Percentiles rank a stretch among this genome's conserved stretches.
Conservation (phyloP, 345 rosid species). For the Adansonia digitata region DNA sequence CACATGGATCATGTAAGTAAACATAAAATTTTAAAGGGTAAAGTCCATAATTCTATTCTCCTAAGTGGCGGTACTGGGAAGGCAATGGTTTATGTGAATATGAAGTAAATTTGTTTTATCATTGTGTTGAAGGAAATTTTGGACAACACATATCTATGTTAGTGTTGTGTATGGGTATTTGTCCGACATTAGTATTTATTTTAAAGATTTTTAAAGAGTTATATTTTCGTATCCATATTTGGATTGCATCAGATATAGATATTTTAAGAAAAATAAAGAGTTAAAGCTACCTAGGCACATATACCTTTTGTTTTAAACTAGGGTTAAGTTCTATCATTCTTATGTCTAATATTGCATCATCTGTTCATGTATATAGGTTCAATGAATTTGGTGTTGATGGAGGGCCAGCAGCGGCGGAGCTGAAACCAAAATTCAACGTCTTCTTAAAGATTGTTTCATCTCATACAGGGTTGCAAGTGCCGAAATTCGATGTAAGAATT, state of each 20-base stretch:
- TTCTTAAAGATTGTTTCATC: constrained; percentile 27
- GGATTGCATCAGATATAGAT: no score
- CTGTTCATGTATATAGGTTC: constrained; percentile 32
- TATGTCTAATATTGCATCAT: not conserved
- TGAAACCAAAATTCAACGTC: constrained; percentile 52
- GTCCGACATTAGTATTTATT: no score
- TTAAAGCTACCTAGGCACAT: no score
- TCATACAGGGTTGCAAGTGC: constrained; percentile 28
- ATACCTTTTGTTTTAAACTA: no score
- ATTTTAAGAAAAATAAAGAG: no score
- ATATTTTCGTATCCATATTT: no score
- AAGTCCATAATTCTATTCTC: not conserved
- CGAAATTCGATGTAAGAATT: not conserved
- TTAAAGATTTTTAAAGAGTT: no score
- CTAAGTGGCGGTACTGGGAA: not conserved
- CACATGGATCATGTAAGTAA: no score
- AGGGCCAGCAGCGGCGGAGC: constrained; percentile 45
- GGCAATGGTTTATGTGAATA: not conserved
- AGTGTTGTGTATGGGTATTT: no score
- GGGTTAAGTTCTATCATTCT: not conserved
- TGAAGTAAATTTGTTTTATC: not conserved
- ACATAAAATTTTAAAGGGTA: no score
- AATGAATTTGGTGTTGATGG: no score
- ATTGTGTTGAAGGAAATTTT: not conserved
- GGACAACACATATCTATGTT: no score